Base-by-base conservation (phyloP, 306 rosid species). In the Lupinus albus region DNA sequence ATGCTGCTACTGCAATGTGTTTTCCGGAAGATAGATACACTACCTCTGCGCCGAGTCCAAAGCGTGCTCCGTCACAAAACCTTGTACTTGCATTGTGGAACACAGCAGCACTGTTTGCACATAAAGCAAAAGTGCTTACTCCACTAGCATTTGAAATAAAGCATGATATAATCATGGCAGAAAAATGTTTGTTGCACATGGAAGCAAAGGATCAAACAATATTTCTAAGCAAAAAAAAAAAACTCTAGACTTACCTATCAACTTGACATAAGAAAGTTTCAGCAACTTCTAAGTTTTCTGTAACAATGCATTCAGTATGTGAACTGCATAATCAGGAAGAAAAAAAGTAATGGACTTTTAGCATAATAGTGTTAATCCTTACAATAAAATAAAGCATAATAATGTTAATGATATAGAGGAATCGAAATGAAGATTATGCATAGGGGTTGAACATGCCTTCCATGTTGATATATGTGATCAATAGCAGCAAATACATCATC, bases 11-110 rank as follows among this genome's bases (percentile, higher is more conserved):
- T 28, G 56, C 11, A 64, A 14, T 25, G 18, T 8, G 36, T n/a
- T 33, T 25, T 44, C 33, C 51, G 38, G 7, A 65, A 44, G 66
- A 53, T 5, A 44, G 66, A 53, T 5, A 15, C 30, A 76, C 21
- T 60, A 86, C 97, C 96, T 88, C 96, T 64, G 96, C 96, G 11
- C 89, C 91, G 30, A 88, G 88, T 48, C 95, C 95, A 58, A 89
- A 90, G 39, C 87, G 97, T 3, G 95, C 85, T 66, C 95, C 96
- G 52, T 88, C 91, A 48, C 87, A 83, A 55, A 87, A 90, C 42
- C 91, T 73, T 44, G 95, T 82, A 68, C 94, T 90, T 71, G 92
- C 95, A 69, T 93, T 93, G 75, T 86, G 96, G 77, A 88, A 88
- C 16, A 93, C 85, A 11, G 95, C 99, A 78, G 94, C 94, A 39